Evolutionary conservation across 345 rosid species (phyloP), one percentile per base, ranked within the genome.

Genomic region (Camelina sativa): DNA sequence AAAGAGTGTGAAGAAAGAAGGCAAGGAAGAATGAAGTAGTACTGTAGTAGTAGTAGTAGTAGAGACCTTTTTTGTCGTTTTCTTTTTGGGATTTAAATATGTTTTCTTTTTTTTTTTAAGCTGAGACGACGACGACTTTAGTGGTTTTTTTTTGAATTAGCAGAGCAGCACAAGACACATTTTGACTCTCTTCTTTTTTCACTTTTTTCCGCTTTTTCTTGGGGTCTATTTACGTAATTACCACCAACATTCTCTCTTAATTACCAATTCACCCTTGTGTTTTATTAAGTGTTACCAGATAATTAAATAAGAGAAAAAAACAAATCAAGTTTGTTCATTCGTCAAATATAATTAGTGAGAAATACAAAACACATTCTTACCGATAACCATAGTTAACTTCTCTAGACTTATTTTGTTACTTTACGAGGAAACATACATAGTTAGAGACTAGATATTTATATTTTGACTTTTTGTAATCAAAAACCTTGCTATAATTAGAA

Each of bases 31-130:
- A 44, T 25, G 28, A 25, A 25, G 28, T 25, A 23, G 23, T n/a
- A n/a, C n/a, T n/a, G n/a, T 22, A 22, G 23, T 22, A 22, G 23
- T 22, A 17, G 17, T 17, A 17, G 17, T 17, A 46, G 69, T 46
- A 48, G 74, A 28, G 61, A 48, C 23, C 11, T 38, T 76, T 76
- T 70, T 63, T 55, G 74, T 63, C 68, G 74, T 69, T 46, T 66
- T 77, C 19, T 38, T 25, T 82, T 82, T 46, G 19, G 63, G 55
- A 63, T 81, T 84, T 74, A 69, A 71, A 77, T 75, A 81, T 80
- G 78, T 67, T 67, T 75, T 74, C 61, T 25, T 25, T 25, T 72
- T 70, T 16, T 67, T 72, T 70, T 16, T 67, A 70, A 72, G 71
- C 80, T 6, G 7, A 23, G 25, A 25, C 28, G 28, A 25, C 28